A percentile compares a stretch with the other conserved stretches of the same genome.
These are phyloP conservation scores for Protomyces macrosporus DNA, from an alignment of 1,139 yeast genomes.

Conservation along the genomic window DNA sequence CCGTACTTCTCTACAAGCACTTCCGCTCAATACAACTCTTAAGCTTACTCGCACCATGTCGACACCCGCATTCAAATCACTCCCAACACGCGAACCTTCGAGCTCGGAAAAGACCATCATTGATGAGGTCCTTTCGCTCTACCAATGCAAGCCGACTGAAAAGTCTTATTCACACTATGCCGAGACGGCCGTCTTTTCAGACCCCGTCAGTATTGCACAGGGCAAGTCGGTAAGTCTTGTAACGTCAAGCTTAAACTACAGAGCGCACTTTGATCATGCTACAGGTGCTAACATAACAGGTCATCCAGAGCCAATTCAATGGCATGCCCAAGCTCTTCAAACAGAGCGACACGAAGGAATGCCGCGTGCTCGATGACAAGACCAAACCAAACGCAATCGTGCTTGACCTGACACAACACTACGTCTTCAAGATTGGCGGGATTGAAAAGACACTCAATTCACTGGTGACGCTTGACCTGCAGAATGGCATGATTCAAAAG, in stretches of 20 bases:
- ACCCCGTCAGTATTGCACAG: conserved; percentile 4
- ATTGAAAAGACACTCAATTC: conserved; percentile 19
- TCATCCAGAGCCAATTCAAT: conserved; percentile 19
- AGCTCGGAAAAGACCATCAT: conserved; percentile 13
- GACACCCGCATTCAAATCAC: conserved; percentile 1
- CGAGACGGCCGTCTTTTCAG: conserved; percentile 20
- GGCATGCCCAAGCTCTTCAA: conserved; percentile 24
- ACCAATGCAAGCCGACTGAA: conserved; percentile 25
- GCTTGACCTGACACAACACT: conserved; percentile 20
- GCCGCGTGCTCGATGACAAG: conserved; percentile 22
- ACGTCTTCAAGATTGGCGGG: conserved; percentile 21
- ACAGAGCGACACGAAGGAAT: conserved; percentile 18
- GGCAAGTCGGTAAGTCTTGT: background rate
- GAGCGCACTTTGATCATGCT: background rate
- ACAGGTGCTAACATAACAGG: background rate
- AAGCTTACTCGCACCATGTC: conserved; percentile 2
- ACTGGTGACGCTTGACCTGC: conserved; percentile 12
- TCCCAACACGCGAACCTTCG: conserved; percentile 13
- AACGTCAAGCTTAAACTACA: too few species aligned
- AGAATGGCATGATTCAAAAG: conserved; percentile 21
- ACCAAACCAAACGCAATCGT: conserved; percentile 6
- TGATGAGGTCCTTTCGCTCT: conserved; percentile 20
- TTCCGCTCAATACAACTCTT: background rate
- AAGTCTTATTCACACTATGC: conserved; percentile 18
- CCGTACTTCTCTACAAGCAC: too few species aligned